A percentile compares a stretch with the other conserved stretches of the same genome.
These are phyloP conservation scores for Blastobotrys apis DNA, from an alignment of 1,139 yeast species.

Conservation along the genomic window DNA sequence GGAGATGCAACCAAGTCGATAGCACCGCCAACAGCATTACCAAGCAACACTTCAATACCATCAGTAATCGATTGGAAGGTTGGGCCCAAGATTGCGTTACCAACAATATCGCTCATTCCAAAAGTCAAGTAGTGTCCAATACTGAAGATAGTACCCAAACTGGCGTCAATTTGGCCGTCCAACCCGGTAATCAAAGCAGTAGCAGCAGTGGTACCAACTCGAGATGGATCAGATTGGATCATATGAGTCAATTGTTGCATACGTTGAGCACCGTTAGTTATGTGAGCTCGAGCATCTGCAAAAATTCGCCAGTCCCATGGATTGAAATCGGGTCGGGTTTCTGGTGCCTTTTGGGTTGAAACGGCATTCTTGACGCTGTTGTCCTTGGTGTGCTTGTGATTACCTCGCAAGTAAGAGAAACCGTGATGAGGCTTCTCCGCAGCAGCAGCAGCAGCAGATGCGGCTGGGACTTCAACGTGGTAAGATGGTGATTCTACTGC, in stretches of 20 bases:
- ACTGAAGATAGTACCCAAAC: constrained; percentile 26
- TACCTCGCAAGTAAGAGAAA: too few species aligned
- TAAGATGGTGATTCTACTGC: too few species aligned
- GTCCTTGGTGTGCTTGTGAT: too few species aligned
- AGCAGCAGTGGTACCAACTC: constrained; percentile 26
- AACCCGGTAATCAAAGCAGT: constrained; percentile 30
- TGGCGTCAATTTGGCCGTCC: constrained; percentile 34
- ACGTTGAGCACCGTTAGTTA: constrained; percentile 25
- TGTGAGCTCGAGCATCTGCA: constrained; percentile 7
- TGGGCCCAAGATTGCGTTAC: constrained; percentile 29
- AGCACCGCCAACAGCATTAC: constrained; percentile 25
- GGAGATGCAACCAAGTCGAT: constrained; percentile 17
- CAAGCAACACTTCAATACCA: constrained; percentile 31
- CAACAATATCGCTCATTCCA: constrained; percentile 28
- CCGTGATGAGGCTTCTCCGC: too few species aligned
- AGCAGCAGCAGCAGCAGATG: too few species aligned
- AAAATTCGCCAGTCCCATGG: too few species aligned
- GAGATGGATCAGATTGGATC: constrained; percentile 21
- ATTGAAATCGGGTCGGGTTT: too few species aligned
- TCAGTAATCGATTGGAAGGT: constrained; percentile 33
- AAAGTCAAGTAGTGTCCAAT: constrained; percentile 26
- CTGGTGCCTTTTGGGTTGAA: too few species aligned
- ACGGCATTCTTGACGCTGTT: too few species aligned
- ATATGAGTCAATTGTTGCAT: constrained; percentile 21
- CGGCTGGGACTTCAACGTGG: too few species aligned